Evolutionary conservation across 345 rosid species (phyloP).

Genomic region (Rhodomyrtus tomentosa): DNA sequence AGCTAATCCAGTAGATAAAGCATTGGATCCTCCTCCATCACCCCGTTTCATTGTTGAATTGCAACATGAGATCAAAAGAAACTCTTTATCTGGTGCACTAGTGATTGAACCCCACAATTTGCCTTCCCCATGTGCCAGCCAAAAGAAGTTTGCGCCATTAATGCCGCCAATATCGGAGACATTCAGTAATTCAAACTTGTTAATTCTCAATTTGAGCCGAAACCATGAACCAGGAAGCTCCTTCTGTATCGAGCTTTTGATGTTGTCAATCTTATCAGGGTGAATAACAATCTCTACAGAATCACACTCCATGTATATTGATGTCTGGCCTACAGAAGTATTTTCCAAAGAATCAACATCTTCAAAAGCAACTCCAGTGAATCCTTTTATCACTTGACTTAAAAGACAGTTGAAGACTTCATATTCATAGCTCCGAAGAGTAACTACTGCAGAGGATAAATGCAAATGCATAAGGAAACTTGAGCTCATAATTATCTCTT

Average conservation of each 20-base stretch:
- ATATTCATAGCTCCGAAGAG: conserved; percentile 43
- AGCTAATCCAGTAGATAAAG: conserved; percentile 67
- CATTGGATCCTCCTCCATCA: conserved; percentile 93
- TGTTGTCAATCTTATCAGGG: conserved; percentile 37
- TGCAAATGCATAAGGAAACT: conserved; percentile 46
- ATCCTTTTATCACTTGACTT: conserved; percentile 33
- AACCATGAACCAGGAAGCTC: conserved; percentile 93
- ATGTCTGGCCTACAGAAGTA: conserved; percentile 32
- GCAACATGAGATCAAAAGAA: conserved; percentile 73
- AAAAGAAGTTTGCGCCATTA: conserved; percentile 48
- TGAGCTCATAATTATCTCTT: conserved; percentile 57
- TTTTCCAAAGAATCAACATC: conserved; percentile 13
- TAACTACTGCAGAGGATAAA: conserved; percentile 31
- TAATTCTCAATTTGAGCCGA: conserved; percentile 46
- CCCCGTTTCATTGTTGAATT: conserved; percentile 84
- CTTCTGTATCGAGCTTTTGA: conserved; percentile 48
- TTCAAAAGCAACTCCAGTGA: conserved; percentile 21
- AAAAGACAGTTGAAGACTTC: conserved; percentile 25
- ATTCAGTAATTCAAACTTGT: conserved; percentile 45
- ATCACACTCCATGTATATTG: conserved; percentile 68
- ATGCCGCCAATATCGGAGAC: conserved; percentile 71
- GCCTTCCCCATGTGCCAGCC: conserved; percentile 83
- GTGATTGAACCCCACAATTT: conserved; percentile 63
- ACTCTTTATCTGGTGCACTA: conserved; percentile 37
- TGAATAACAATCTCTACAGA: conserved; percentile 54